phyloP scores from a whole-genome alignment of 768 basidiomycete genomes.

The Stropharia rugosoannulata region DNA sequence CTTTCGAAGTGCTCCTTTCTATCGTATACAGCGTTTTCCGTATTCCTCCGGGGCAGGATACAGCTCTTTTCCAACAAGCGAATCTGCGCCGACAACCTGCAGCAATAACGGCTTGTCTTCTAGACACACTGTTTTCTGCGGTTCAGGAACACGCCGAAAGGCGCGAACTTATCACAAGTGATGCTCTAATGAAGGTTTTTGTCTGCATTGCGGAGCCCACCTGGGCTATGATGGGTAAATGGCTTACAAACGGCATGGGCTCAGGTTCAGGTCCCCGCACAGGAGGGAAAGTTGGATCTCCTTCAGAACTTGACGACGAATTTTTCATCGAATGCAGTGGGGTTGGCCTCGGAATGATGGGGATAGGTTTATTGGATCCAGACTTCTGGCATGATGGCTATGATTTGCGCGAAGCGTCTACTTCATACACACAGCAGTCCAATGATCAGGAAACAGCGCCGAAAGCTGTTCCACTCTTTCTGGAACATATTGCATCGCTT shows the following conservation, averaged over 20 bases:
- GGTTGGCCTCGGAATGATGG: constrained; percentile 47
- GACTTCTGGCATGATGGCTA: constrained; percentile 84
- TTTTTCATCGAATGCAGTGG: constrained; percentile 81
- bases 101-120: constrained; percentile 51
- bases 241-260: constrained; percentile 76
- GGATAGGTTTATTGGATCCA: constrained; percentile 55
- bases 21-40: constrained; percentile 40
- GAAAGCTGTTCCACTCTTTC: constrained; percentile 55
- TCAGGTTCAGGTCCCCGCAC: constrained; percentile 32
- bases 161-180: constrained; percentile 52
- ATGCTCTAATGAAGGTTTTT: constrained; percentile 63
- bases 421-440: constrained; percentile 18
- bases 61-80: constrained; percentile 19
- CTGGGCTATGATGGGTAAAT: constrained; percentile 71
- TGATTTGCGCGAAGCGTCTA: constrained; percentile 44
- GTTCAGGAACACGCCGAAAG: constrained; percentile 60
- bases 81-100: constrained; percentile 41
- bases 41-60: constrained; percentile 24
- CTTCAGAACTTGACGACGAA: constrained; percentile 60
- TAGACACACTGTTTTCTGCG: constrained; percentile 60
- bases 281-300: constrained; percentile 17
- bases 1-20: constrained; percentile 55
- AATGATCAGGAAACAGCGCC: constrained; percentile 16
- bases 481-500: constrained; percentile 56
- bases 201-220: constrained; percentile 62